Conservation (phyloP, 129 eudicot species). For the Artemisia annua region DNA sequence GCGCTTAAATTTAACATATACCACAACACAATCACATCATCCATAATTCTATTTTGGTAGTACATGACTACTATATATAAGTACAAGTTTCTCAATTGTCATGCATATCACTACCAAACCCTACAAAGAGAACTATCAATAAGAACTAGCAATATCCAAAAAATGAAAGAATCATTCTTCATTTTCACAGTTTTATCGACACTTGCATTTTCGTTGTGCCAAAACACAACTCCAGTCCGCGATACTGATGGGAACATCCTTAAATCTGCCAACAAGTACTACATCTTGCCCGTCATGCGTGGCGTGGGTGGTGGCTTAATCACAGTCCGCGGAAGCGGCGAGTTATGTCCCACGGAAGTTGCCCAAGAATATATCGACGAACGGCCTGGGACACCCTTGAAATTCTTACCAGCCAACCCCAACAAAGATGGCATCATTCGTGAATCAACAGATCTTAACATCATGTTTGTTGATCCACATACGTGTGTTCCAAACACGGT, state of each 20-base stretch:
- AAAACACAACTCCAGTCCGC: conserved; percentile 34
- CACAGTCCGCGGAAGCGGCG: background rate
- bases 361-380: conserved; percentile 38
- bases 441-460: conserved; percentile 47
- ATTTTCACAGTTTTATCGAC: conserved; percentile 28
- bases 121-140: background rate
- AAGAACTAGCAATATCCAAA: background rate
- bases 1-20: too few species aligned
- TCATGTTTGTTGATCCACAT: conserved; percentile 9
- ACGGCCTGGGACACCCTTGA: conserved; percentile 25
- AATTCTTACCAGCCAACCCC: conserved; percentile 36
- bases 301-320: conserved; percentile 62
- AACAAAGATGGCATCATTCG: conserved; percentile 30
- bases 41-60: too few species aligned
- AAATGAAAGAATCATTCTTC: conserved; percentile 22
- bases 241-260: conserved; percentile 44
- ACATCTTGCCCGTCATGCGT: conserved; percentile 51
- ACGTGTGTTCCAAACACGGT: conserved; percentile 35
- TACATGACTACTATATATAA: conserved; percentile 6
- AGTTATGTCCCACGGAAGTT: conserved; percentile 39
- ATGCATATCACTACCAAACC: conserved; percentile 21
- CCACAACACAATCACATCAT: too few species aligned
- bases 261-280: conserved; percentile 37
- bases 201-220: conserved; percentile 25
- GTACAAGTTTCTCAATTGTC: background rate